Conservation (phyloP, 345 rosid species). For the Rhodamnia argentea region DNA sequence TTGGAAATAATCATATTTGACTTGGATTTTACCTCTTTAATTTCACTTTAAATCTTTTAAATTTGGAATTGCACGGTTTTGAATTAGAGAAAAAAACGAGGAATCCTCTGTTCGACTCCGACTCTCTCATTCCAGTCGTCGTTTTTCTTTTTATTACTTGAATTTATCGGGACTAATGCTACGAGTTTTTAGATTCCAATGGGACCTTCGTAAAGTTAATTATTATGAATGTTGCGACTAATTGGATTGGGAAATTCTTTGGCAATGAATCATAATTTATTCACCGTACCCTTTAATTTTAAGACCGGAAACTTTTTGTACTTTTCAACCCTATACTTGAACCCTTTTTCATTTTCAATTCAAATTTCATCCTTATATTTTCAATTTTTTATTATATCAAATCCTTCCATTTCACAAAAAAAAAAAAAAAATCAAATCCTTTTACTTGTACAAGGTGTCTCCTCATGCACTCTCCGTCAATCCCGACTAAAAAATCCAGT, state of each 20-base stretch:
- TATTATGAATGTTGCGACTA: too few species aligned
- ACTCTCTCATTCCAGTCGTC: too few species aligned
- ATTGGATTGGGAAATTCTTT: too few species aligned
- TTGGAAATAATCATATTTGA: not conserved
- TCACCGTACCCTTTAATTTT: rapidly evolving
- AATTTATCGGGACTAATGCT: not conserved
- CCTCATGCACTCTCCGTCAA: rapidly evolving
- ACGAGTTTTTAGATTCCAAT: not conserved
- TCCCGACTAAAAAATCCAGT: not conserved
- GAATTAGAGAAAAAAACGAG: too few species aligned
- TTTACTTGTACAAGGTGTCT: not conserved
- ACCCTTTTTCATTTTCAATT: too few species aligned
- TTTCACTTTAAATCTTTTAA: not conserved
- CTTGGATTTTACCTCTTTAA: not conserved
- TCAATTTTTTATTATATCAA: rapidly evolving
- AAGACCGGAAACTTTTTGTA: not conserved
- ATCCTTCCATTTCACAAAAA: too few species aligned
- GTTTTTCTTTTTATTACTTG: too few species aligned
- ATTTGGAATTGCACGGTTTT: not conserved
- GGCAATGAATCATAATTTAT: not conserved
- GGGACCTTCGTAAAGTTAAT: too few species aligned
- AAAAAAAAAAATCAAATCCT: too few species aligned
- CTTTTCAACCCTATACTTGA: too few species aligned
- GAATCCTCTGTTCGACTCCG: too few species aligned
- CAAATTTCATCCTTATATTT: not conserved